Percentiles rank a stretch among this genome's conserved stretches.
Conservation (phyloP, 495 filamentous ascomycete species). For the Lophiostoma macrostomum region DNA sequence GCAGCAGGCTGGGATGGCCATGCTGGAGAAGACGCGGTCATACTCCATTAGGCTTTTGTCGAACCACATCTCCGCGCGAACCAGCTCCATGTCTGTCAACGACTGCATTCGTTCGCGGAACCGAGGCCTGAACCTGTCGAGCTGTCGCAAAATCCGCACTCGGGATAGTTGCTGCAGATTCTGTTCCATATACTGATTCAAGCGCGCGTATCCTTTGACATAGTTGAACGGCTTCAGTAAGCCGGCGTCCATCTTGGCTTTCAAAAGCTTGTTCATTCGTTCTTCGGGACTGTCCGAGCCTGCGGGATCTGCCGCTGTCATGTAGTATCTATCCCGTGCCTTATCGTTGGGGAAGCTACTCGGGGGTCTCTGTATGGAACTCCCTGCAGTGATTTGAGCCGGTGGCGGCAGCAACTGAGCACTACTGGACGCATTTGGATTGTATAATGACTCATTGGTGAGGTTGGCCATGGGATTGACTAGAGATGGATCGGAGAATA, state of each 20-base stretch:
- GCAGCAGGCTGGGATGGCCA: conserved; percentile 97
- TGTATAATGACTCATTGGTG: conserved; percentile 24
- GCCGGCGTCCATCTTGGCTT: conserved; percentile 92
- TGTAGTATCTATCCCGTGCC: conserved; percentile 85
- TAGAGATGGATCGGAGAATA: conserved; percentile 56
- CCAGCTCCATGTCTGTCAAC: conserved; percentile 86
- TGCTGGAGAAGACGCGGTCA: conserved; percentile 96
- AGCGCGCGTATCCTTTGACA: conserved; percentile 86
- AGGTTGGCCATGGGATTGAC: conserved; percentile 50
- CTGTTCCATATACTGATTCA: conserved; percentile 85
- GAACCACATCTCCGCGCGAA: conserved; percentile 98
- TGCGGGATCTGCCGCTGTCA: conserved; percentile 91
- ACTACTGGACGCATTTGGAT: conserved; percentile 21
- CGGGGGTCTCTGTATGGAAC: conserved; percentile 56
- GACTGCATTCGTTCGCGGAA: conserved; percentile 92
- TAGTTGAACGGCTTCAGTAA: conserved; percentile 97
- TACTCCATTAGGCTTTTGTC: conserved; percentile 93
- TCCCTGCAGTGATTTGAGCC: conserved; percentile 40
- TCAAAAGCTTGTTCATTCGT: conserved; percentile 90
- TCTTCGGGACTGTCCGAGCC: conserved; percentile 90
- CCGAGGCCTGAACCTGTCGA: conserved; percentile 90
- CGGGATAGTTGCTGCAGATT: conserved; percentile 76
- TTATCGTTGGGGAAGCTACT: conserved; percentile 69
- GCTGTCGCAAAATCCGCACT: conserved; percentile 81
- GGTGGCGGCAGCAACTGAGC: conserved; percentile 32